phyloP scores from a whole-genome alignment of 2,329 filamentous ascomycete genomes.

The Escovopsis sp. region DNA sequence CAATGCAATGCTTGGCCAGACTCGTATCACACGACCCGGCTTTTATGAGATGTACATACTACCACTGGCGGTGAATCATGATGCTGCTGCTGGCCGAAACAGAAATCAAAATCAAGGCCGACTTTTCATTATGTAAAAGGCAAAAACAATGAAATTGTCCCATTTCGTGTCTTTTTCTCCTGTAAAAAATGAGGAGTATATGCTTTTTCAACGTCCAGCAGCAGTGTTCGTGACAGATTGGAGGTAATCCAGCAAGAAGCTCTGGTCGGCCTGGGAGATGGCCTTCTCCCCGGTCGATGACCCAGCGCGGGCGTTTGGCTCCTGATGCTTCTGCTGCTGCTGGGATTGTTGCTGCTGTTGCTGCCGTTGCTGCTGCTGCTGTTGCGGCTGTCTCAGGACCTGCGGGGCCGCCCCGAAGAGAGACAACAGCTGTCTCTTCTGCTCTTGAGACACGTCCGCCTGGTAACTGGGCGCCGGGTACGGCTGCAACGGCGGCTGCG shows the following conservation, averaged over 20 bases:
- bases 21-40: not conserved
- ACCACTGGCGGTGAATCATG: too few relatives aligned
- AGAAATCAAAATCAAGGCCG: too few relatives aligned
- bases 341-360: slow-evolving; percentile 1
- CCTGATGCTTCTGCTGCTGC: slow-evolving; percentile 4
- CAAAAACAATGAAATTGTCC: too few relatives aligned
- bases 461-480: slow-evolving; percentile 4
- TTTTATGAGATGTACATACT: not conserved
- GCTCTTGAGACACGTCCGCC: slow-evolving; percentile 14
- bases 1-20: too few relatives aligned
- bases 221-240: slow-evolving; percentile 34
- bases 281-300: slow-evolving; percentile 33
- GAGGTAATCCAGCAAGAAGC: slow-evolving; percentile 62
- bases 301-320: slow-evolving; percentile 5
- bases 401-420: slow-evolving; percentile 38
- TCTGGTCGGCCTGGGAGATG: slow-evolving; percentile 56
- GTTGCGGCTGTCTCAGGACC: slow-evolving; percentile 4
- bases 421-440: slow-evolving; percentile 34
- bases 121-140: too few relatives aligned
- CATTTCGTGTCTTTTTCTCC: too few relatives aligned
- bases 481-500: not conserved
- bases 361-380: slow-evolving; percentile 7
- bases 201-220: slow-evolving; percentile 15
- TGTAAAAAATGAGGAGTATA: too few relatives aligned
- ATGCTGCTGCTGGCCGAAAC: too few relatives aligned